Evolutionary conservation across 148 eudicot genomes (phyloP).

Genomic region (Rhododendron williamsianum): DNA sequence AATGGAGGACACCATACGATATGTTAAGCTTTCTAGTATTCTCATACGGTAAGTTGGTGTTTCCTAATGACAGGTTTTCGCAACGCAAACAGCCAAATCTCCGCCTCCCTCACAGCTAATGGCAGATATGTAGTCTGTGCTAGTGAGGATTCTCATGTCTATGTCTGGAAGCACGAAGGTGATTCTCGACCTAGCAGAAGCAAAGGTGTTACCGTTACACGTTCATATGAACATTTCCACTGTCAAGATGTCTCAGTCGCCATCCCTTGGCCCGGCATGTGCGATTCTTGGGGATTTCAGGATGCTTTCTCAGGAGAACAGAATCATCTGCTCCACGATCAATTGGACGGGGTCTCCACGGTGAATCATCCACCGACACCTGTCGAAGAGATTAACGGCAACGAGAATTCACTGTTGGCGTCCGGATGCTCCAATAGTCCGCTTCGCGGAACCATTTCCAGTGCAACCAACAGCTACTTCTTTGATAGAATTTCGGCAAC

Average conservation of each 20-base stretch:
- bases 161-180: conserved; percentile 87
- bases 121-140: conserved; percentile 72
- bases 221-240: conserved; percentile 58
- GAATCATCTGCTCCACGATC: conserved; percentile 22
- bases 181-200: conserved; percentile 43
- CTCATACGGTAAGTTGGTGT: neutral
- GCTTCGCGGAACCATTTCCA: conserved; percentile 52
- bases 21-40: neutral
- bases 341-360: conserved; percentile 40
- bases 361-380: conserved; percentile 24
- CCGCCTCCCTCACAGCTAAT: conserved; percentile 62
- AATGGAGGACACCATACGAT: neutral
- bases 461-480: conserved; percentile 61
- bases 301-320: conserved; percentile 33
- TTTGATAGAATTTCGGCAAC: conserved; percentile 80
- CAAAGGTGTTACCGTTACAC: conserved; percentile 28
- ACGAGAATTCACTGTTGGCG: conserved; percentile 50
- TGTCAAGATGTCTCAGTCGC: conserved; percentile 87
- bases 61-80: conserved; percentile 79
- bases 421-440: conserved; percentile 46
- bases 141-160: conserved; percentile 92
- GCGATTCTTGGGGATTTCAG: conserved; percentile 36
- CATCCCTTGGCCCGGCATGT: conserved; percentile 69
- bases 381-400: conserved; percentile 29
- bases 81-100: conserved; percentile 88